Evolutionary conservation across 495 filamentous ascomycete species (phyloP).

Genomic region (Beverwykella pulmonaria): DNA sequence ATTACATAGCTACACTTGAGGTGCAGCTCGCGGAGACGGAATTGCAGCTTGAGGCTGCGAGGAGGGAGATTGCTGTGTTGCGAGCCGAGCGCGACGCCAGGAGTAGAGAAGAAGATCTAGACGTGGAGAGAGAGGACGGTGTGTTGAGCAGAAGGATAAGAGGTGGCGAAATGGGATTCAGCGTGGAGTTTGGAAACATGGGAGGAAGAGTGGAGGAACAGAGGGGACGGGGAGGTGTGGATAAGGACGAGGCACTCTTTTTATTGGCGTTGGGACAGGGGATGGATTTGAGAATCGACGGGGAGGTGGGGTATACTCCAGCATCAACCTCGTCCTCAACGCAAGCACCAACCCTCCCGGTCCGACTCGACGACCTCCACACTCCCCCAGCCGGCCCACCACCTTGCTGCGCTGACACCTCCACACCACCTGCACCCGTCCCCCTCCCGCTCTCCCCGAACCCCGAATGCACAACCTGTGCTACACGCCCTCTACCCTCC

Average conservation of each 20-base stretch:
- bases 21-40: slow-evolving; percentile 24
- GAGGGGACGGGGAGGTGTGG: too few species aligned
- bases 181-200: background rate
- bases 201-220: background rate
- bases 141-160: background rate
- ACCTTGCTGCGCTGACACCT: slow-evolving; percentile 14
- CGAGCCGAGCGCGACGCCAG: slow-evolving; percentile 14
- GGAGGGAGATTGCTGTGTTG: slow-evolving; percentile 19
- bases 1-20: slow-evolving; percentile 30
- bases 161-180: background rate
- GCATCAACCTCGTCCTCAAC: too few species aligned
- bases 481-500: slow-evolving; percentile 17
- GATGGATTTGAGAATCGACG: background rate
- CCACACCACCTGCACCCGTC: background rate
- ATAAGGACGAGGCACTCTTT: too few species aligned
- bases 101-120: background rate
- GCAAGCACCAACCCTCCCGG: background rate
- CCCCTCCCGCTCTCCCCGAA: background rate
- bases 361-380: background rate
- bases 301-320: background rate
- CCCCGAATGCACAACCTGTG: slow-evolving; percentile 25
- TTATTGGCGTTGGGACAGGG: too few species aligned
- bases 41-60: slow-evolving; percentile 12
- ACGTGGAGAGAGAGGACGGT: background rate
- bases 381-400: slow-evolving; percentile 16